These are phyloP conservation scores for Aspergillus asperescens DNA, from an alignment of 495 filamentous ascomycete genomes.

Conservation along the genomic window DNA sequence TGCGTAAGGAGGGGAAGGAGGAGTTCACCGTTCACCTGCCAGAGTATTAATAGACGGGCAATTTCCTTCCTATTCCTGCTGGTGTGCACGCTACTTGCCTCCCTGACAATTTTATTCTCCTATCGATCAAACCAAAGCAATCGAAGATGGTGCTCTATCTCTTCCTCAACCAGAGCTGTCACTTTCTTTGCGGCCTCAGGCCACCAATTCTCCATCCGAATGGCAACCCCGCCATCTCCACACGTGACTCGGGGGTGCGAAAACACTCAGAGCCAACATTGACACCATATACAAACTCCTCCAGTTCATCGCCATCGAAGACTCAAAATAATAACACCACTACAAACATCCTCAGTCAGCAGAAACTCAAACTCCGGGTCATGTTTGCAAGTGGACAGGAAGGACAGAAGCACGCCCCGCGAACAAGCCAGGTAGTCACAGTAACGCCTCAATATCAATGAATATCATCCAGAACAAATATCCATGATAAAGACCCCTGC, in stretches of 20 bases:
- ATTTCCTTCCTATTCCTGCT: background rate
- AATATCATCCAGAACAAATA: background rate
- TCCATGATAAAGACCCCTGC: background rate
- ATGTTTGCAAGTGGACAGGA: background rate
- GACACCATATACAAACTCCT: background rate
- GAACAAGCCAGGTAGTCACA: background rate
- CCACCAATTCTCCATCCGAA: slow-evolving; percentile 1
- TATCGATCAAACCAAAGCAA: background rate
- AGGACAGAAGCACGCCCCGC: background rate
- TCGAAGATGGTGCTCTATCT: slow-evolving; percentile 8
- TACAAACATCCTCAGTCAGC: background rate
- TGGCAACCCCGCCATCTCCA: slow-evolving; percentile 16
- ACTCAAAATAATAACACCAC: background rate
- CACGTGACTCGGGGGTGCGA: slow-evolving; percentile 10
- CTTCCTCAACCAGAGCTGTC: slow-evolving; percentile 9
- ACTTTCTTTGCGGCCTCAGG: slow-evolving; percentile 13
- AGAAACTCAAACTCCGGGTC: background rate
- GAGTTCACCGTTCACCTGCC: background rate
- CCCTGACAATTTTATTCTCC: background rate
- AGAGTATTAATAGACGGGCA: background rate
- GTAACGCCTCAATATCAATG: background rate
- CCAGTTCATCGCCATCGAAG: background rate
- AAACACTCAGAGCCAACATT: background rate
- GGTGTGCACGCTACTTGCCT: background rate
- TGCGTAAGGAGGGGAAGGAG: background rate